Base-by-base conservation (phyloP, 139 green algal genomes). In the Raphidocelis subcapitata region DNA sequence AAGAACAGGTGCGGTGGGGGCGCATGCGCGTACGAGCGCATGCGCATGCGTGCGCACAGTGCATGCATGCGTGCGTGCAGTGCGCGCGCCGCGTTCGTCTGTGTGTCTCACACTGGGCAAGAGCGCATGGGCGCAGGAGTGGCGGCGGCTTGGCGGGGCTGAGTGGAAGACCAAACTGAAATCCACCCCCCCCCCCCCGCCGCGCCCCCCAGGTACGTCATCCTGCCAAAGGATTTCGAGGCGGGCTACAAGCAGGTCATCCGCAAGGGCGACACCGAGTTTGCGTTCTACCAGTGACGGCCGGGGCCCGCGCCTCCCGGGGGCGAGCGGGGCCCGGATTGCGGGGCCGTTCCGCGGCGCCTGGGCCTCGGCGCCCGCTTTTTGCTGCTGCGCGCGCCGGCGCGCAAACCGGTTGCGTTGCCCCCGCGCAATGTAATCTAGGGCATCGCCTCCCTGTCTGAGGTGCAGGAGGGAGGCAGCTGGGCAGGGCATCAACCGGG, bases 161-260 rank as follows among this genome's bases (percentile, higher is more conserved):
- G 54, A 16, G 10, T 62, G 54, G 20, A 26, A 32, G 54, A 26
- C 54, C 54, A 15, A 54, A 54, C 0, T 54, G 46, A 24, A 0
- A 1, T 15, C 46, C 18, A 14, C 20, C 20, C 15, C 21, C 54
- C 21, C 21, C 21, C 10, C 54, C 21, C 0, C 57, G 47, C 84
- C n/a, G n/a, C n/a, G n/a, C n/a, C n/a, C n/a, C n/a, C n/a, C n/a
- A 86, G 95, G 26, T 99, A 99, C 80, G 95, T 99, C 47, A 97
- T 99, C 76, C 83, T 99, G 76, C 91, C 95, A 35, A 99, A 99
- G 84, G 96, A 99, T 82, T 98, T 99, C 79, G 96, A 99, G 79
- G 97, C 97, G 86, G 96, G 91, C 28, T 99, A 99, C 88, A 98
- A 98, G 77, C 85, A 90, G 32, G 94, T 96, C 72, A 91, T 99